Conservation (phyloP, 225 moss, liverwort and hornwort genomes). For the Asterella californica region DNA sequence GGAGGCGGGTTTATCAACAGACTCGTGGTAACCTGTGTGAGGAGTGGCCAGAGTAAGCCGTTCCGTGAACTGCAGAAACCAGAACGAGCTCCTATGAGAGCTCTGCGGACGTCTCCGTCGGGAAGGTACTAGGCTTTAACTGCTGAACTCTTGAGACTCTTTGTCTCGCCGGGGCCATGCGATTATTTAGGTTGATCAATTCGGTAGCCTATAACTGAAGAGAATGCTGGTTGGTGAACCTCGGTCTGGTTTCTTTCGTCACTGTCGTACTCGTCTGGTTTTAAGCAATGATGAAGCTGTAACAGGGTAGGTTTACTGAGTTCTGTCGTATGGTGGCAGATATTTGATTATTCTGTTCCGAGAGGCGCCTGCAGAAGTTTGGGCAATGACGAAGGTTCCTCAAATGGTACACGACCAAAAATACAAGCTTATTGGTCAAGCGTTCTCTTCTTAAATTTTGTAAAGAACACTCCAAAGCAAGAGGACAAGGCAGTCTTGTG, state of each 20-base stretch:
- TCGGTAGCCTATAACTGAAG: background rate
- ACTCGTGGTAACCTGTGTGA: conserved; percentile 78
- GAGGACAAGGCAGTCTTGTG: background rate
- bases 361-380: conserved; percentile 98
- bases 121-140: conserved; percentile 56
- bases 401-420: conserved; percentile 62
- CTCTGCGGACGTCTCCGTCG: conserved; percentile 91
- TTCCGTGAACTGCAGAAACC: conserved; percentile 92
- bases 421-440: background rate
- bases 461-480: background rate
- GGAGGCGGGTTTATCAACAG: conserved; percentile 93
- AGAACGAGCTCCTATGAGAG: conserved; percentile 96
- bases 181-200: background rate
- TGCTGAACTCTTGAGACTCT: background rate
- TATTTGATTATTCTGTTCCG: conserved; percentile 88
- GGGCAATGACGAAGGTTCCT: conserved; percentile 94
- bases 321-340: conserved; percentile 40
- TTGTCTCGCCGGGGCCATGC: background rate
- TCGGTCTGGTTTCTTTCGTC: background rate
- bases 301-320: background rate
- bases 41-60: conserved; percentile 85
- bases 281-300: background rate
- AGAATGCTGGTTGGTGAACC: background rate
- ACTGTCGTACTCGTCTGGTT: background rate
- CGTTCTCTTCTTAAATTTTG: background rate